Conservation (phyloP, 2,329 filamentous ascomycete species). For the Claviceps capensis region DNA sequence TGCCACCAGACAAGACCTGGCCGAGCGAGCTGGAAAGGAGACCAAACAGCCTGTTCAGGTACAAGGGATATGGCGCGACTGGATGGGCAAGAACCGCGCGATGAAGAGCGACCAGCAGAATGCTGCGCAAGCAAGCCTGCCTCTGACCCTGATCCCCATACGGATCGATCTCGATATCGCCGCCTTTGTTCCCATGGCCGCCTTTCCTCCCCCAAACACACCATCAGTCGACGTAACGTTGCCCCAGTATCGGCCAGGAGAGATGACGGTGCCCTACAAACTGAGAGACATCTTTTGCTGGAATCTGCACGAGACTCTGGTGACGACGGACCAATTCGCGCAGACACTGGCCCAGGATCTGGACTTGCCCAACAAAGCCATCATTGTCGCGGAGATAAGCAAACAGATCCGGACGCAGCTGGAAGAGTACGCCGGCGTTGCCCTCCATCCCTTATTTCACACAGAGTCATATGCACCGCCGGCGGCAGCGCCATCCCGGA, state of each 20-base stretch:
- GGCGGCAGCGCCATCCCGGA: constrained; percentile 11
- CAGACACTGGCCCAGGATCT: constrained; percentile 79
- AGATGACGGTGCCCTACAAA: constrained; percentile 70
- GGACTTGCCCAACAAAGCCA: constrained; percentile 65
- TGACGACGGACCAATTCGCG: constrained; percentile 95
- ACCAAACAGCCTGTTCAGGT: constrained; percentile 64
- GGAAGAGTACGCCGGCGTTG: constrained; percentile 90
- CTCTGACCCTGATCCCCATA: constrained; percentile 85
- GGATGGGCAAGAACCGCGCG: constrained; percentile 65
- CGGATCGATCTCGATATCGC: constrained; percentile 91
- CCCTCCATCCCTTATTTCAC: constrained; percentile 85
- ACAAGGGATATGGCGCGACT: constrained; percentile 87
- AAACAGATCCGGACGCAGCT: constrained; percentile 89
- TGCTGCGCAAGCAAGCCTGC: constrained; percentile 57
- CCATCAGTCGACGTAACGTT: constrained; percentile 54
- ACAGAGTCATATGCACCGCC: constrained; percentile 27
- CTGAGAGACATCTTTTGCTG: constrained; percentile 93
- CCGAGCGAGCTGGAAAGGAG: constrained; percentile 75
- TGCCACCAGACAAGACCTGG: constrained; percentile 45
- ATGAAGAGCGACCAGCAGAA: constrained; percentile 45
- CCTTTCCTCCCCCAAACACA: constrained; percentile 50
- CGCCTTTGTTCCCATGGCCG: constrained; percentile 53
- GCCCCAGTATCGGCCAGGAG: constrained; percentile 66
- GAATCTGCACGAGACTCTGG: constrained; percentile 90
- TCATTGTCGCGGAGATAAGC: constrained; percentile 67